These are phyloP conservation scores for Begonia loranthoides DNA, from an alignment of 306 rosid species.

Conservation along the genomic window DNA sequence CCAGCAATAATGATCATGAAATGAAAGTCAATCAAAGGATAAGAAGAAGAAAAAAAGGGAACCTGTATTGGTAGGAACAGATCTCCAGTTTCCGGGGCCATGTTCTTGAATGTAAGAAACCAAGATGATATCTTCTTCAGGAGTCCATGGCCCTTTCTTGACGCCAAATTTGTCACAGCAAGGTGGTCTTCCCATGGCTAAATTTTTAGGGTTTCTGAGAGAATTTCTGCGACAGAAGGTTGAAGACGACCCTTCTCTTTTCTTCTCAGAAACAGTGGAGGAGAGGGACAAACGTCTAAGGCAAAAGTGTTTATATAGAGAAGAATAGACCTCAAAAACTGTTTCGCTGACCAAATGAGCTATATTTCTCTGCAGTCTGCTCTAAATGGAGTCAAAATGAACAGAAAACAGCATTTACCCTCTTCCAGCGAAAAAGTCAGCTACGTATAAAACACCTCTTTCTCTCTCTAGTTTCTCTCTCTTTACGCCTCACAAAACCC, in stretches of 20 bases:
- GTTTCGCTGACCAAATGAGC: constrained; percentile 16
- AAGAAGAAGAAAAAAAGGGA: background rate
- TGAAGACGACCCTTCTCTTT: background rate
- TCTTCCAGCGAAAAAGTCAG: constrained; percentile 26
- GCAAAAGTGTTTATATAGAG: constrained; percentile 11
- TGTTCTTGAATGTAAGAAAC: constrained; percentile 62
- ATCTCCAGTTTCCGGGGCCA: constrained; percentile 65
- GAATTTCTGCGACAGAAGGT: background rate
- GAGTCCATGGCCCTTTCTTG: constrained; percentile 75
- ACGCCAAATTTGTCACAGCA: constrained; percentile 49
- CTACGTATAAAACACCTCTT: background rate
- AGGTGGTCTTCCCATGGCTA: constrained; percentile 45
- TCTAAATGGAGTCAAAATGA: constrained; percentile 25
- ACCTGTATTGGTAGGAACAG: constrained; percentile 52
- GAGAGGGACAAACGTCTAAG: constrained; percentile 16
- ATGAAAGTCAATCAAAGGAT: too few species aligned
- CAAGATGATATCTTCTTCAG: constrained; percentile 51
- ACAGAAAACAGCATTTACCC: constrained; percentile 42
- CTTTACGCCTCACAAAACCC: constrained; percentile 13
- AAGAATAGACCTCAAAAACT: background rate
- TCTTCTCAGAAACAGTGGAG: background rate
- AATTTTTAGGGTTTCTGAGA: background rate
- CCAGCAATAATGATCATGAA: background rate
- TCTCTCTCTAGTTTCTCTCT: constrained; percentile 2
- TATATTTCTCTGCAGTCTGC: constrained; percentile 4